These are phyloP conservation scores for Jimgerdemannia lactiflua DNA, from an alignment of 192 early-diverging fungal species.

Conservation along the genomic window DNA sequence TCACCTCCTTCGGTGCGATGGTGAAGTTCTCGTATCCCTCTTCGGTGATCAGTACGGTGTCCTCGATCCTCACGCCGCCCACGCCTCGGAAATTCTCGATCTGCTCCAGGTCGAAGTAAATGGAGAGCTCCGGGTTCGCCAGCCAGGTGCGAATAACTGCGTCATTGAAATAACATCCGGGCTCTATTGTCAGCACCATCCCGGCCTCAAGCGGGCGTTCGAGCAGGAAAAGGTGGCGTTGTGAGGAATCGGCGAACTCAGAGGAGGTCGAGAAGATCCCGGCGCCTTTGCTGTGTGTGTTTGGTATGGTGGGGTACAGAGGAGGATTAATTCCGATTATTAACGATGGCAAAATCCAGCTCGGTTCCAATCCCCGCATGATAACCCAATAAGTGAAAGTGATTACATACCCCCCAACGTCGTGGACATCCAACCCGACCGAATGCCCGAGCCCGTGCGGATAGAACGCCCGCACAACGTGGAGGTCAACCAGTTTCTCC, in stretches of 20 bases:
- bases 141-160: constrained; percentile 63
- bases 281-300: constrained; percentile 2
- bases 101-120: constrained; percentile 70
- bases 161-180: constrained; percentile 90
- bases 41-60: constrained; percentile 83
- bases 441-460: constrained; percentile 90
- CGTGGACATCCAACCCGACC: constrained; percentile 92
- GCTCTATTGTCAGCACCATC: constrained; percentile 93
- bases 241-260: constrained; percentile 61
- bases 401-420: constrained; percentile 73
- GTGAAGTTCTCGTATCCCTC: constrained; percentile 85
- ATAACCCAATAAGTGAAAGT: neutral
- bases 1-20: constrained; percentile 74
- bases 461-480: constrained; percentile 80
- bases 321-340: neutral
- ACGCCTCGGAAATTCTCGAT: constrained; percentile 66
- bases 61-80: constrained; percentile 93
- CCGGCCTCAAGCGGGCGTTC: constrained; percentile 67
- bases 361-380: neutral
- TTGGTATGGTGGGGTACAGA: neutral
- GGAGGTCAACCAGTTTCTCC: constrained; percentile 57
- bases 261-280: constrained; percentile 53
- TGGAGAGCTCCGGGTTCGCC: constrained; percentile 48
- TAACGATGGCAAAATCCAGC: constrained; percentile 4
- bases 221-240: constrained; percentile 63